These are phyloP conservation scores for Aegilops tauschii DNA, from an alignment of 176 grass and related monocot species.

Conservation along the genomic window DNA sequence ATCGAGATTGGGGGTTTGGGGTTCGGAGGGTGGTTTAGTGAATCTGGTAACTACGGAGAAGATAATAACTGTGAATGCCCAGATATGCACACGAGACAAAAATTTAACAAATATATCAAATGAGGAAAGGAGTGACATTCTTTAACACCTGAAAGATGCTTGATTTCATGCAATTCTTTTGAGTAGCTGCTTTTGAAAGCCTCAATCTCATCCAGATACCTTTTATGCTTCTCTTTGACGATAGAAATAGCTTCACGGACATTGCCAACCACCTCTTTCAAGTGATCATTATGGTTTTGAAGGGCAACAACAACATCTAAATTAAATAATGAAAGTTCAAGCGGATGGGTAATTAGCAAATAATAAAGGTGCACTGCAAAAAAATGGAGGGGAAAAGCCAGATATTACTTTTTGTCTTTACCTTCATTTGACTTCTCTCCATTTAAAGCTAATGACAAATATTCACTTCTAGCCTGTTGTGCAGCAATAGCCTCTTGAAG, in stretches of 20 bases:
- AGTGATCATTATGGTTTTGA: slow-evolving; percentile 68
- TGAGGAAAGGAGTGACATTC: slow-evolving; percentile 8
- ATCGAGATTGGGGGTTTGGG: no score
- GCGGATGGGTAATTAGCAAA: neutral
- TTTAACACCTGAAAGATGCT: slow-evolving; percentile 71
- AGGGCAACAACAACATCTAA: slow-evolving; percentile 80
- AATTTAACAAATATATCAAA: neutral
- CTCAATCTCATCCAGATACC: slow-evolving; percentile 68
- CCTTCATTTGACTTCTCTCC: slow-evolving; percentile 73
- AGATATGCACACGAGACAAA: neutral
- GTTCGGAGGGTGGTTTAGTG: no score
- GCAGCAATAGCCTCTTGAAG: slow-evolving; percentile 61
- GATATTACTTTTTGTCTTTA: slow-evolving; percentile 23
- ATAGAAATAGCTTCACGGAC: slow-evolving; percentile 59
- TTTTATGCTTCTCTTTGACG: slow-evolving; percentile 67
- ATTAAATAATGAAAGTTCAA: slow-evolving; percentile 34
- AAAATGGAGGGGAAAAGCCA: neutral
- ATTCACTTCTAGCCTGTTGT: slow-evolving; percentile 69
- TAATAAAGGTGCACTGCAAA: neutral
- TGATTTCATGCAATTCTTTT: slow-evolving; percentile 71
- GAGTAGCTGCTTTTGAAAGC: slow-evolving; percentile 55
- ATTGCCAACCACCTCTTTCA: slow-evolving; percentile 67
- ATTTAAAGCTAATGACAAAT: slow-evolving; percentile 52
- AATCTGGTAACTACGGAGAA: neutral
- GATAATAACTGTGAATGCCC: neutral